Evolutionary conservation across 306 rosid genomes (phyloP), one percentile per base, ranked within the genome.

Genomic region (Vachellia collinsii): DNA sequence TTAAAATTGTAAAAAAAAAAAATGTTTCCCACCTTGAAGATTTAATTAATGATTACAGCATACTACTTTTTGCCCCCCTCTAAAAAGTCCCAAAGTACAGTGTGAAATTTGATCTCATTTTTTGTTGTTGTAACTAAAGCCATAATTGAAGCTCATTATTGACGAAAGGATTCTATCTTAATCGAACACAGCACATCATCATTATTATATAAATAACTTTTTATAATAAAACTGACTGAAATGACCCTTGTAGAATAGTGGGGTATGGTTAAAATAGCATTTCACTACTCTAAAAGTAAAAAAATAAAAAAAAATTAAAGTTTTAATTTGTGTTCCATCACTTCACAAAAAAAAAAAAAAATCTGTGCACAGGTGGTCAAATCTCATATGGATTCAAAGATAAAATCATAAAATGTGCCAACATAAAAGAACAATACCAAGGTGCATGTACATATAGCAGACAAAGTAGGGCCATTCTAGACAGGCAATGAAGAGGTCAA

Each of bases 401-500:
- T 22, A 58, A 58, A 10, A 59, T 59, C 7, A 59, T 23, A 22
- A 59, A 11, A 59, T 56, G 25, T 20, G n/a, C 34, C 8, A 20
- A 56, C 34, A 56, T 20, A 59, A 59, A 22, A 11, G 37, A 4
- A 6, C 23, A 23, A 23, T 11, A 10, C 65, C 3, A 10, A 64
- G 12, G 41, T 3, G 37, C n/a, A 64, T 29, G 34, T 29, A 29
- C 34, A 59, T 13, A 47, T 67, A 64, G 70, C 75, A 82, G 82
- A 77, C 79, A 36, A 80, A 65, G 88, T 79, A 67, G 90, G 91
- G 82, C 75, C 89, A 58, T 69, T 59, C 25, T 16, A 23, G 25
- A 9, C 4, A 54, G 83, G 85, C 82, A 78, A 80, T 85, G 80
- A 77, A 83, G 78, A 88, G 87, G 92, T 90, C 94, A 88, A 90